Conservation (phyloP, 2,329 filamentous ascomycete genomes). For the Xylariales sp. region DNA sequence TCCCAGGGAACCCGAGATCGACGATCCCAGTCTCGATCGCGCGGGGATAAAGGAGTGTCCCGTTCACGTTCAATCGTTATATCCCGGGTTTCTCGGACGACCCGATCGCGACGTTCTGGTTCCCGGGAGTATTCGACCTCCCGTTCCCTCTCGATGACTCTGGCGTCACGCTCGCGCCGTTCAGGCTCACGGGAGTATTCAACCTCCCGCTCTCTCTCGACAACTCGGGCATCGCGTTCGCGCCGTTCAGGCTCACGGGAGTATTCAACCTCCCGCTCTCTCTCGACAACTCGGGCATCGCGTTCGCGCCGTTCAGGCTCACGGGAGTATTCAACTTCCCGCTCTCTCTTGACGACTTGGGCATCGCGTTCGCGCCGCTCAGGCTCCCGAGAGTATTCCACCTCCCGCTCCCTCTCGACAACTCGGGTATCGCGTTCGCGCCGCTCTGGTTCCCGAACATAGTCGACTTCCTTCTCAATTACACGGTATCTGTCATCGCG, state of each 20-base stretch:
- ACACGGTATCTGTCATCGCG: conserved; percentile 27
- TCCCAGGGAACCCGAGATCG: conserved; percentile 30
- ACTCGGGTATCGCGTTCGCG: conserved; percentile 10
- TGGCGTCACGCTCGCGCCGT: conserved; percentile 29
- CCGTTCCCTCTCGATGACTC: conserved; percentile 17
- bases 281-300: conserved; percentile 37
- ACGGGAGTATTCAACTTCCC: conserved; percentile 20
- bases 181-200: conserved; percentile 22
- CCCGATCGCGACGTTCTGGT: conserved; percentile 30
- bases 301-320: conserved; percentile 27
- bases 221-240: conserved; percentile 38
- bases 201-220: conserved; percentile 15
- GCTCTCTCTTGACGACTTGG: too few relatives aligned
- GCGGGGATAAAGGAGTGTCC: conserved; percentile 22
- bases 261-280: conserved; percentile 20
- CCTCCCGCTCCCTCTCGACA: conserved; percentile 7
- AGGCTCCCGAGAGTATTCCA: conserved; percentile 26
- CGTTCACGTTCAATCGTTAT: conserved; percentile 36
- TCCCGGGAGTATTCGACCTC: conserved; percentile 20
- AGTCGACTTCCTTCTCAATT: conserved; percentile 2
- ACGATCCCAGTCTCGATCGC: conserved; percentile 41
- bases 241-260: conserved; percentile 22
- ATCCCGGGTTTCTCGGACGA: conserved; percentile 40
- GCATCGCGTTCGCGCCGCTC: too few relatives aligned
- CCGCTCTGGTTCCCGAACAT: conserved; percentile 1